Conservation (phyloP, 176 grass and related monocot genomes). For the Triticum monococcum region DNA sequence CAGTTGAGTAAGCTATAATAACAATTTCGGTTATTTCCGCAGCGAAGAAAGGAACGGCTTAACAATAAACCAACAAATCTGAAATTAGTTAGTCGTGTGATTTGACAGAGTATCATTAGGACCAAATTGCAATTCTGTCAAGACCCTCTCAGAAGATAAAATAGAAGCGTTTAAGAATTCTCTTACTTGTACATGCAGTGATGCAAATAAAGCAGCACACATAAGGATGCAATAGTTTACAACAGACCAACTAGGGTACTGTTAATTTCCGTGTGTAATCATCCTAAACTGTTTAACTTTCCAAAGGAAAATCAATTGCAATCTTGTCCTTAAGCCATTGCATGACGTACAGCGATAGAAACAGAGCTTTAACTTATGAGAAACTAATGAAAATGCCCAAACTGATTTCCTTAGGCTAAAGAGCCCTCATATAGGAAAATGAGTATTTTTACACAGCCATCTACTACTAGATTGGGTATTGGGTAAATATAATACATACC, state of each 20-base stretch:
- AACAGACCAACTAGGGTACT: not conserved
- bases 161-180: not conserved
- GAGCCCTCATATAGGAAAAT: not conserved
- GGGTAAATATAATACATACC: constrained; percentile 50
- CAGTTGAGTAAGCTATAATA: constrained; percentile 28
- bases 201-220: constrained; percentile 5
- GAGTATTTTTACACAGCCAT: not conserved
- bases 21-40: not conserved
- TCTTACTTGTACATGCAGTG: not conserved
- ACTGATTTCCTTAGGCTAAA: not conserved
- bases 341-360: not conserved
- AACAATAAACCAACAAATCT: constrained; percentile 3
- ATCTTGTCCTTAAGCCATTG: not conserved
- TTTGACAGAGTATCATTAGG: not conserved
- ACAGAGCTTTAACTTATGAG: not conserved
- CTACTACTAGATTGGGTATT: not conserved
- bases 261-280: not conserved
- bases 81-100: constrained; percentile 4
- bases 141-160: not conserved
- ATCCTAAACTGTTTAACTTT: not conserved
- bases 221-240: not conserved
- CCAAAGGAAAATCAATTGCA: not conserved
- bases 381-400: not conserved
- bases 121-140: not conserved
- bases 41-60: not conserved